A percentile compares a stretch with the other conserved stretches of the same genome.
These are phyloP conservation scores for Oryza meyeriana DNA, from an alignment of 176 grass and related monocot species.

Conservation along the genomic window DNA sequence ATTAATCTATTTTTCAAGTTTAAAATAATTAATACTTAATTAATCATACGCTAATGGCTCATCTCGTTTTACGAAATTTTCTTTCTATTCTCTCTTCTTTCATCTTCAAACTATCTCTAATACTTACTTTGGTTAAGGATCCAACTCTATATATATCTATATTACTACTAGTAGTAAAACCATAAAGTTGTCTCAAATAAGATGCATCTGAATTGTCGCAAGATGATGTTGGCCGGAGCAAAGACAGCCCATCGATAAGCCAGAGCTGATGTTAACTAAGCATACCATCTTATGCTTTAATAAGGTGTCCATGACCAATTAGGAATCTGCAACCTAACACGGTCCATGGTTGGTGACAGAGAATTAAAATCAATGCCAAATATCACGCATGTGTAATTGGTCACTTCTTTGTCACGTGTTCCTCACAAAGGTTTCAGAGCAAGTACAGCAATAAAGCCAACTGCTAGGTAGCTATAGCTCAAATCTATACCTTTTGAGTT, in stretches of 20 bases:
- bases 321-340: neutral
- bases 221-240: neutral
- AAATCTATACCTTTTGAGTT: too few species aligned
- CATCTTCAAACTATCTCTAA: too few species aligned
- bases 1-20: too few species aligned
- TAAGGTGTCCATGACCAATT: neutral
- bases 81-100: too few species aligned
- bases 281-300: neutral
- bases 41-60: too few species aligned
- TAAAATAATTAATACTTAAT: too few species aligned
- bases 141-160: neutral
- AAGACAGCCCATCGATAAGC: neutral
- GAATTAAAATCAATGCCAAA: neutral
- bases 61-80: too few species aligned
- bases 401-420: neutral
- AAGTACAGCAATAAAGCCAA: too few species aligned
- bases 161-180: neutral
- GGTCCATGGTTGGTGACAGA: neutral
- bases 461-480: too few species aligned
- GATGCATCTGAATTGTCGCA: neutral
- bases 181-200: neutral
- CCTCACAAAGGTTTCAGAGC: neutral
- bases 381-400: neutral
- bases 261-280: neutral
- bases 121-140: neutral